Evolutionary conservation across 2,329 filamentous ascomycete genomes (phyloP).

Genomic region (Fusarium chlamydosporum): DNA sequence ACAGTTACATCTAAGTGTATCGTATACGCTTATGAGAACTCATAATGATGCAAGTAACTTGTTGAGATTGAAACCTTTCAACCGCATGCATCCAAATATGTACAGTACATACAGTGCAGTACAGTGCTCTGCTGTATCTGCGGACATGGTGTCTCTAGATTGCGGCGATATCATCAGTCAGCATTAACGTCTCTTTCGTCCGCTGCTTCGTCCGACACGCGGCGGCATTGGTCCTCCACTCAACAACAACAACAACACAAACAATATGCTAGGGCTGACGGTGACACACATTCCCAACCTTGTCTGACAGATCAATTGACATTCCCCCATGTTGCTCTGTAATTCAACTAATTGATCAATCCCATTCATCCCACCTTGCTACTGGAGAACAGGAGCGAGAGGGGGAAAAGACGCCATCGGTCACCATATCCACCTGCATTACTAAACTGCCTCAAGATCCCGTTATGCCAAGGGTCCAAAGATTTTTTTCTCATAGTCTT

Average conservation of each 20-base stretch:
- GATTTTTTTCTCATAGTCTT: conserved; percentile 1
- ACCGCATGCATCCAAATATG: background rate
- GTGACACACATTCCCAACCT: conserved; percentile 30
- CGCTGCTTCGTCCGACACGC: conserved; percentile 34
- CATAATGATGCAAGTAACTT: conserved; percentile 18
- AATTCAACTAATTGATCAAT: conserved; percentile 8
- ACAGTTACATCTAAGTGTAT: background rate
- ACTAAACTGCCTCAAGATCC: conserved; percentile 19
- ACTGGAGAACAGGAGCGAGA: background rate
- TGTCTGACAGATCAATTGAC: conserved; percentile 15
- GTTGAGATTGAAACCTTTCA: conserved; percentile 2
- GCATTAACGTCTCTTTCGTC: conserved; percentile 36
- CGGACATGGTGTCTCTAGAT: conserved; percentile 1
- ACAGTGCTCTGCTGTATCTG: background rate
- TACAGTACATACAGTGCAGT: background rate
- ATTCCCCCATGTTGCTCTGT: conserved; percentile 9
- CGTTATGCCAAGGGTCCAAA: conserved; percentile 24
- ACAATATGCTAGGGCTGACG: conserved; percentile 44
- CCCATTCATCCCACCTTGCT: background rate
- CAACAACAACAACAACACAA: conserved; percentile 11
- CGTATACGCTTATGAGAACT: conserved; percentile 7
- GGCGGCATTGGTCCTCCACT: conserved; percentile 13
- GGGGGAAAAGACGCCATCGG: conserved; percentile 17
- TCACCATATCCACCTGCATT: conserved; percentile 29
- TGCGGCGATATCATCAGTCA: conserved; percentile 21